These are phyloP conservation scores for Puya raimondii DNA, from an alignment of 176 grass and related monocot genomes.

Conservation along the genomic window DNA sequence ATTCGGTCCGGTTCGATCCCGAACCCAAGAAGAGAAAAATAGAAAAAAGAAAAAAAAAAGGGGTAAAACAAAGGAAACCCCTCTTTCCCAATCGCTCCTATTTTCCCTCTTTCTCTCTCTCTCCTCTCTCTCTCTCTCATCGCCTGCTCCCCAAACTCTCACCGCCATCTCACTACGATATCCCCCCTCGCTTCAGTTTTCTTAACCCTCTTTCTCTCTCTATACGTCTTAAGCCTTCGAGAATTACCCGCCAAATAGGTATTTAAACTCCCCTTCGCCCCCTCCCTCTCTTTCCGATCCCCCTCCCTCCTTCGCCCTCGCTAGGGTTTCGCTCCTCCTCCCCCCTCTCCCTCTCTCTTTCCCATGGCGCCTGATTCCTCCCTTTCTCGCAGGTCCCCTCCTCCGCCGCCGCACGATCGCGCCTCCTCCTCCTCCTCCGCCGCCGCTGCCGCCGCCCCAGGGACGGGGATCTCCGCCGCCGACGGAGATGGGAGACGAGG, in stretches of 20 bases:
- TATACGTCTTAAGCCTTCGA: not conserved
- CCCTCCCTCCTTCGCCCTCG: constrained; percentile 23
- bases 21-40: too few species aligned
- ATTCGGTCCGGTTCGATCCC: too few species aligned
- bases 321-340: constrained; percentile 14
- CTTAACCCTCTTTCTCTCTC: constrained; percentile 12
- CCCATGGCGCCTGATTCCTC: not conserved
- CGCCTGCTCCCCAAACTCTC: constrained; percentile 36
- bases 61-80: not conserved
- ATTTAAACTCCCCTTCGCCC: constrained; percentile 53
- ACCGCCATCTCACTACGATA: constrained; percentile 35
- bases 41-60: too few species aligned
- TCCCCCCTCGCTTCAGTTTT: constrained; percentile 6
- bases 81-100: constrained; percentile 1
- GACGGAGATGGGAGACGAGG: constrained; percentile 18
- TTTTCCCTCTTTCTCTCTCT: constrained; percentile 16
- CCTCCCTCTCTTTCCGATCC: not conserved
- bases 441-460: constrained; percentile 35
- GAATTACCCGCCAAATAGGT: constrained; percentile 67
- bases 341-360: not conserved
- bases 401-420: constrained; percentile 18
- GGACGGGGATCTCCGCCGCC: constrained; percentile 5
- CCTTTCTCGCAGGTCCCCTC: constrained; percentile 32
- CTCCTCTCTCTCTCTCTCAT: constrained; percentile 16
- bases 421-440: not conserved